These are phyloP conservation scores for Didymellaceae sp. DNA, from an alignment of 2,329 filamentous ascomycete genomes.

Conservation along the genomic window DNA sequence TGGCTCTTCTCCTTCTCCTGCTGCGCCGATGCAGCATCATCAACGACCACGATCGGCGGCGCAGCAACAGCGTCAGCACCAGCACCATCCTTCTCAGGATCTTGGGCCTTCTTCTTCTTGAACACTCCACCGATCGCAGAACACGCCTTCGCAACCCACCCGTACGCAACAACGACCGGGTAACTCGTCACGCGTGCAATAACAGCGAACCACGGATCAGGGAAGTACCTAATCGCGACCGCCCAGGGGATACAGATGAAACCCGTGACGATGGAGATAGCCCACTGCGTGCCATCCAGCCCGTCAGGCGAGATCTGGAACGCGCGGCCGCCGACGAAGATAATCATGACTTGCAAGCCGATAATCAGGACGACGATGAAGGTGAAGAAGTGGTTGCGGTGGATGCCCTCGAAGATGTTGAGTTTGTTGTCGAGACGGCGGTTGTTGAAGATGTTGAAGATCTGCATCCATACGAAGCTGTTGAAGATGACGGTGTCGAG, in stretches of 20 bases:
- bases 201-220: constrained; percentile 50
- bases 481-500: constrained; percentile 71
- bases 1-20: constrained; percentile 4
- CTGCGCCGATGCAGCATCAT: not conserved
- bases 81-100: constrained; percentile 25
- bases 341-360: constrained; percentile 63
- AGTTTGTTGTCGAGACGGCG: constrained; percentile 68
- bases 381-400: constrained; percentile 65
- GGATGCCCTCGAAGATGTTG: constrained; percentile 66
- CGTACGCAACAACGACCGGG: constrained; percentile 33
- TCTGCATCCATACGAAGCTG: constrained; percentile 75
- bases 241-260: constrained; percentile 62
- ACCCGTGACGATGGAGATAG: constrained; percentile 59
- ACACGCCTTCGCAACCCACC: constrained; percentile 17
- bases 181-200: constrained; percentile 29
- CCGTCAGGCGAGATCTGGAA: constrained; percentile 59
- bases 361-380: constrained; percentile 64
- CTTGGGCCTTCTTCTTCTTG: constrained; percentile 20
- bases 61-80: constrained; percentile 24
- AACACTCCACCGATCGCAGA: constrained; percentile 25
- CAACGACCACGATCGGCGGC: constrained; percentile 27
- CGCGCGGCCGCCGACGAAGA: constrained; percentile 63
- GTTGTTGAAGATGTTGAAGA: constrained; percentile 74
- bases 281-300: constrained; percentile 66
- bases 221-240: constrained; percentile 58